Percentiles rank a stretch among this genome's conserved stretches.
phyloP scores from a whole-genome alignment of 768 basidiomycete species.

The Termitomyces sp. region DNA sequence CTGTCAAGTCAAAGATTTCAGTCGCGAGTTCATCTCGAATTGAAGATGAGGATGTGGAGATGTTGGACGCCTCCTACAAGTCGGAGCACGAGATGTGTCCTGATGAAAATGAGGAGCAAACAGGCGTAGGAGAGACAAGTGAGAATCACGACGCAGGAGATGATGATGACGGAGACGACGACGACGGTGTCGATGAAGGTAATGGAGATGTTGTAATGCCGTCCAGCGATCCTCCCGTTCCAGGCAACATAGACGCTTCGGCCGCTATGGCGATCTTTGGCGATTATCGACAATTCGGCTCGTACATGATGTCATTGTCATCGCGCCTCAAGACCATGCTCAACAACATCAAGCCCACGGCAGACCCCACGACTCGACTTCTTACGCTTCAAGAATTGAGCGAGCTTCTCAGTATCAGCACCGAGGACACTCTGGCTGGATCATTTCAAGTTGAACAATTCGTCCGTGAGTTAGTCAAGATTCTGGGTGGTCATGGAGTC shows the following conservation, averaged over 20 bases:
- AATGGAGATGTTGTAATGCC: conserved; percentile 28
- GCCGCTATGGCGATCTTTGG: conserved; percentile 79
- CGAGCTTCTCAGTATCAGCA: conserved; percentile 92
- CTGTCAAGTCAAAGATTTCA: conserved; percentile 53
- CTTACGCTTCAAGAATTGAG: conserved; percentile 91
- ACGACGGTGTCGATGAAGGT: conserved; percentile 38
- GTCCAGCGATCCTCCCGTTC: conserved; percentile 34
- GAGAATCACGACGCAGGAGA: conserved; percentile 39
- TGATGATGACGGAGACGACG: conserved; percentile 25
- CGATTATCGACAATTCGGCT: conserved; percentile 83
- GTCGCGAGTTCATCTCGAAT: conserved; percentile 58
- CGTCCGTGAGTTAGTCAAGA: conserved; percentile 86
- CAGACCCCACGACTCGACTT: conserved; percentile 81
- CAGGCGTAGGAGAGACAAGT: conserved; percentile 35
- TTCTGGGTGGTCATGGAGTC: conserved; percentile 75
- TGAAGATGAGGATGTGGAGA: conserved; percentile 71
- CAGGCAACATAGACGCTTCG: conserved; percentile 59
- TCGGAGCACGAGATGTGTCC: conserved; percentile 42
- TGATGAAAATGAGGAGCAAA: conserved; percentile 27
- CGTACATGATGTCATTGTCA: conserved; percentile 89
- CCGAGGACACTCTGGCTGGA: conserved; percentile 93
- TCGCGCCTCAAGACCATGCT: conserved; percentile 87
- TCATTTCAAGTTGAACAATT: conserved; percentile 94
- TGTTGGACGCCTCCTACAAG: conserved; percentile 62
- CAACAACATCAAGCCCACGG: conserved; percentile 79